These are phyloP conservation scores for Infundibulicybe gibba DNA, from an alignment of 768 basidiomycete genomes.

Conservation along the genomic window DNA sequence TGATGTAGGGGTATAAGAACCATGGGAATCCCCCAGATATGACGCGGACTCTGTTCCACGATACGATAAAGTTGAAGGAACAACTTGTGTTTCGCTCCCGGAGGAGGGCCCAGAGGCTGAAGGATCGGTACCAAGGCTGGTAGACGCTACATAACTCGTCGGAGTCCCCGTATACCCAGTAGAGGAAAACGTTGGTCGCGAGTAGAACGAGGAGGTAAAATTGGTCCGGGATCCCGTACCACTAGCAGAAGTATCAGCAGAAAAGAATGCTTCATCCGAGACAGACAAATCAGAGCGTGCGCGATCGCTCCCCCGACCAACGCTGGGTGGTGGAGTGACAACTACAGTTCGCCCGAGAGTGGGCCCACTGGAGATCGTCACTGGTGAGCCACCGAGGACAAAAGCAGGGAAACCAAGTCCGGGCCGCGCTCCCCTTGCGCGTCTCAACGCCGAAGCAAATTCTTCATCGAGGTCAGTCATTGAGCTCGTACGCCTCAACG, in stretches of 20 bases:
- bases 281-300: conserved; percentile 25
- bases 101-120: conserved; percentile 29
- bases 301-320: conserved; percentile 27
- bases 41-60: conserved; percentile 52
- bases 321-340: conserved; percentile 40
- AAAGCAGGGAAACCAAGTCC: conserved; percentile 29
- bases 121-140: conserved; percentile 23
- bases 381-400: conserved; percentile 55
- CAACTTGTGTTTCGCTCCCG: conserved; percentile 35
- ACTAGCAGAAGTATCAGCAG: conserved; percentile 26
- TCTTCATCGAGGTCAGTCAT: conserved; percentile 67
- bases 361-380: conserved; percentile 71
- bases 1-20: conserved; percentile 30
- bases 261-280: conserved; percentile 38
- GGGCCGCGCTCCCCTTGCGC: conserved; percentile 35
- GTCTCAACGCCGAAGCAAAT: conserved; percentile 49
- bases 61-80: conserved; percentile 49
- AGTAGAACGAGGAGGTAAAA: conserved; percentile 33
- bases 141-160: conserved; percentile 4
- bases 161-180: conserved; percentile 17
- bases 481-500: conserved; percentile 59
- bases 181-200: conserved; percentile 25
- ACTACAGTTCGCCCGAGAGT: conserved; percentile 37
- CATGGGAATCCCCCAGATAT: conserved; percentile 53
- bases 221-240: conserved; percentile 23